These are phyloP conservation scores for Amauroascus niger DNA, from an alignment of 2,329 filamentous ascomycete genomes.

Conservation along the genomic window DNA sequence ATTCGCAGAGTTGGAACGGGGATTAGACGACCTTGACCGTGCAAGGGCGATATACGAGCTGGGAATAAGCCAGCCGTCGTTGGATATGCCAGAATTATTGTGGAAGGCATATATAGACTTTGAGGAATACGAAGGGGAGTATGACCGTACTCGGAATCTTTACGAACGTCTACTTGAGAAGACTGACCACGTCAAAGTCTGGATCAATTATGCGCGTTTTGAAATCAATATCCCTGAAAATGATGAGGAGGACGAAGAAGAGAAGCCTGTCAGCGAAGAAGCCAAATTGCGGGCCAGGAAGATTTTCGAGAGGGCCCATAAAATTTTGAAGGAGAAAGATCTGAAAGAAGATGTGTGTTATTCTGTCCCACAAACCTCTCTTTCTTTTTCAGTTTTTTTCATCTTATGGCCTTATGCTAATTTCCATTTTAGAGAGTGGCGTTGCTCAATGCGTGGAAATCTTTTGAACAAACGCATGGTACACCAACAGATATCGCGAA, in stretches of 20 bases:
- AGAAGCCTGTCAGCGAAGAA: constrained; percentile 60
- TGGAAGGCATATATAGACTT: constrained; percentile 99
- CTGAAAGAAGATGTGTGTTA: constrained; percentile 68
- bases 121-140: constrained; percentile 90
- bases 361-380: background rate
- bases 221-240: constrained; percentile 86
- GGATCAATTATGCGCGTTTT: constrained; percentile 98
- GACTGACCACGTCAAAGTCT: constrained; percentile 98
- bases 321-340: constrained; percentile 77
- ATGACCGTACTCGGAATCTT: constrained; percentile 65
- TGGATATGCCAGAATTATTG: constrained; percentile 95
- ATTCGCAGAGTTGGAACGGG: constrained; percentile 86
- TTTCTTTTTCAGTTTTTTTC: background rate
- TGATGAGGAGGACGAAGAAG: constrained; percentile 51
- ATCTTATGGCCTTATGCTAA: constrained; percentile 29
- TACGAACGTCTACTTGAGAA: constrained; percentile 88
- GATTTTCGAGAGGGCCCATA: constrained; percentile 77
- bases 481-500: constrained; percentile 62
- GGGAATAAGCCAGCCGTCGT: constrained; percentile 65
- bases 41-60: constrained; percentile 87
- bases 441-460: constrained; percentile 82
- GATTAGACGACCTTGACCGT: constrained; percentile 79
- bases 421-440: constrained; percentile 55
- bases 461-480: constrained; percentile 83
- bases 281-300: constrained; percentile 73